phyloP scores from a whole-genome alignment of 192 early-diverging fungal genomes.

The Coemansia sp. region DNA sequence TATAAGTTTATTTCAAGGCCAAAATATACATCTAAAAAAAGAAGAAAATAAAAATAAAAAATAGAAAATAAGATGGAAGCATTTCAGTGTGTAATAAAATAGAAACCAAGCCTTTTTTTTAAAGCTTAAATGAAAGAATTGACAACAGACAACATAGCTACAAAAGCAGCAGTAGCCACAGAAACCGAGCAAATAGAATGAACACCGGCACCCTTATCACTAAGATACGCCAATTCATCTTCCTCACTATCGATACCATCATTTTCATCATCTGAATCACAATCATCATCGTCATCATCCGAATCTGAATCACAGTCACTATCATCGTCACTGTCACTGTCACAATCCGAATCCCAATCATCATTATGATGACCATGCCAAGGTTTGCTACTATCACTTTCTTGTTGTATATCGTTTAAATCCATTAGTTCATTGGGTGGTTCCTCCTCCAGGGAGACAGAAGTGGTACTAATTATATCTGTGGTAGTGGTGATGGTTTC shows the following conservation, averaged over 20 bases:
- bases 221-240: background rate
- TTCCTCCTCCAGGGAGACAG: background rate
- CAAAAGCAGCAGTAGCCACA: slow-evolving; percentile 4
- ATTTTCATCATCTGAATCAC: background rate
- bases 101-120: too few relatives aligned
- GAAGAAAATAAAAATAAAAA: slow-evolving; percentile 2
- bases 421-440: background rate
- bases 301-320: background rate
- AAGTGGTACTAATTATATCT: background rate
- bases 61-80: background rate
- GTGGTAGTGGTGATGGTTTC: background rate
- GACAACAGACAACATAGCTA: background rate
- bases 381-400: background rate
- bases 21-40: background rate
- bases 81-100: background rate
- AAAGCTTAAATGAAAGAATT: background rate
- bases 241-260: background rate
- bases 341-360: background rate
- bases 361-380: background rate
- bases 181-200: background rate
- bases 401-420: background rate
- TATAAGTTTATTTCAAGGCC: slow-evolving; percentile 3
- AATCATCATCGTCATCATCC: background rate
- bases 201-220: background rate
- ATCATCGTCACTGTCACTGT: background rate